Conservation (phyloP, 306 rosid genomes). For the Rosa persica region DNA sequence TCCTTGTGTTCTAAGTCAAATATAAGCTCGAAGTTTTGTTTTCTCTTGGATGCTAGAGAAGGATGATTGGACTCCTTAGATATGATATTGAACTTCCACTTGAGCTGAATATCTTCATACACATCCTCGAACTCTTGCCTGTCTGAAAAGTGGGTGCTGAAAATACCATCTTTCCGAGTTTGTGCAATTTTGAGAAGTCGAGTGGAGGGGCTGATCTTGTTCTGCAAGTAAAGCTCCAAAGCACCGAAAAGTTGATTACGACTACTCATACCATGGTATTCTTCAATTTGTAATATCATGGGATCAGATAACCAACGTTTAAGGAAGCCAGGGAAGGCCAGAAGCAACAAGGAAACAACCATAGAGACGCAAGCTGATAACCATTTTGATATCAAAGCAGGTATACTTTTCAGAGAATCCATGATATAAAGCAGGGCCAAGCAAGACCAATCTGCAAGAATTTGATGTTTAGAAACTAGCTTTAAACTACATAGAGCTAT, state of each 20-base stretch:
- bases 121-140: conserved; percentile 47
- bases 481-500: background rate
- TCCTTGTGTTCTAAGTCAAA: conserved; percentile 49
- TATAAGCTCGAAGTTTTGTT: conserved; percentile 48
- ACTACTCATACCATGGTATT: conserved; percentile 6
- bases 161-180: conserved; percentile 45
- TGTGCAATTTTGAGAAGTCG: conserved; percentile 52
- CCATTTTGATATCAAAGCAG: background rate
- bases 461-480: background rate
- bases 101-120: conserved; percentile 36
- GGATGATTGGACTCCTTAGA: conserved; percentile 22
- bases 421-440: background rate
- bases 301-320: background rate
- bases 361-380: background rate
- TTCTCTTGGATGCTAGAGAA: conserved; percentile 26
- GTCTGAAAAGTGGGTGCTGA: conserved; percentile 46
- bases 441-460: background rate
- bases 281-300: conserved; percentile 1
- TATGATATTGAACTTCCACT: conserved; percentile 39
- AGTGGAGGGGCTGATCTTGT: conserved; percentile 45
- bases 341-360: background rate
- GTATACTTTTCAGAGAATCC: conserved; percentile 6
- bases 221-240: conserved; percentile 52
- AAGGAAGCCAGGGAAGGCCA: background rate
- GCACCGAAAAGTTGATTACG: conserved; percentile 72